phyloP scores from a whole-genome alignment of 139 green algal species.

The Chlorella sorokiniana region DNA sequence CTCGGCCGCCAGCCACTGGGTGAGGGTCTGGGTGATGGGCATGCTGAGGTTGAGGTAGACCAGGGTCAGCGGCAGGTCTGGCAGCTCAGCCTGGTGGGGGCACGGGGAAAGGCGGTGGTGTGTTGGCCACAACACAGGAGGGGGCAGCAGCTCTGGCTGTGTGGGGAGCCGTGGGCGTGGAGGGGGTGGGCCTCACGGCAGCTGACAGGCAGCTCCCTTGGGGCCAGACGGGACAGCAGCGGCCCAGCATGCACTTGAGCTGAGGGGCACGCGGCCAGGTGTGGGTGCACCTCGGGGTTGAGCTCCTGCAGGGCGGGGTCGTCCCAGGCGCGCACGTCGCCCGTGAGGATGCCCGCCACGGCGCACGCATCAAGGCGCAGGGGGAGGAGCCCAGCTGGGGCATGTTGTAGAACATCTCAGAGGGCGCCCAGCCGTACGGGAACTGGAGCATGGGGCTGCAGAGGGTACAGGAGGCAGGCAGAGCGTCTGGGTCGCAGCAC shows the following conservation, averaged over 20 bases:
- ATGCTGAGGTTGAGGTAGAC: slow-evolving; percentile 8
- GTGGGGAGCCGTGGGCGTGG: background rate
- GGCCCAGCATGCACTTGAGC: too few species aligned
- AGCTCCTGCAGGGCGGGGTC: background rate
- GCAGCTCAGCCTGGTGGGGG: background rate
- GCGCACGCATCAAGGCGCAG: background rate
- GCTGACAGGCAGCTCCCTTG: too few species aligned
- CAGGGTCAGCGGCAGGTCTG: background rate
- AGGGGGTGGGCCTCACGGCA: too few species aligned
- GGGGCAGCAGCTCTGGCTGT: background rate
- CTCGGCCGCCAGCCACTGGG: background rate
- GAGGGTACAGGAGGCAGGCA: background rate
- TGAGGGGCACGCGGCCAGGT: too few species aligned
- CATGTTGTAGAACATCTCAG: background rate
- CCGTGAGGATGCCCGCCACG: background rate
- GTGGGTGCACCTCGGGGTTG: background rate
- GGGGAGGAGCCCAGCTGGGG: background rate
- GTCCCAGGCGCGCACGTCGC: background rate
- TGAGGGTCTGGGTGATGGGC: background rate
- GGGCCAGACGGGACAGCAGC: too few species aligned
- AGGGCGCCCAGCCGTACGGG: background rate
- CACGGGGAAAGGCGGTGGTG: too few species aligned
- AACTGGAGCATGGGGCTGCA: slow-evolving; percentile 14
- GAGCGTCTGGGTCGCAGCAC: too few species aligned
- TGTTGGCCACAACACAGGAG: background rate